Conservation (phyloP, 2,329 filamentous ascomycete species). For the Monosporascus sp. region DNA sequence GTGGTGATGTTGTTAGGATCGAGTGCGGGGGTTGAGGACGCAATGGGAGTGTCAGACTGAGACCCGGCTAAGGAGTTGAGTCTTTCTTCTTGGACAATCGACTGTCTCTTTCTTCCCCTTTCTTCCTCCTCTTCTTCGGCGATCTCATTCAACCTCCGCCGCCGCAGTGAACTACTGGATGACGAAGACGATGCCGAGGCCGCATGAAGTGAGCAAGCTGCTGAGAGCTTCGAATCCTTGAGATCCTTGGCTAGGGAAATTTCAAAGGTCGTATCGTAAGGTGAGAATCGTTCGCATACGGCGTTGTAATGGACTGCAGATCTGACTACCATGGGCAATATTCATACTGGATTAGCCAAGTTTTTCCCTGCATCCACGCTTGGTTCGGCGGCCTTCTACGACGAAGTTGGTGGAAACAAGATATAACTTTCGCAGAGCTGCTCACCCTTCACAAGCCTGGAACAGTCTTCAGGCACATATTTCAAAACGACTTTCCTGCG, state of each 20-base stretch:
- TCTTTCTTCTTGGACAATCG: slow-evolving; percentile 41
- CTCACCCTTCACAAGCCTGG: slow-evolving; percentile 85
- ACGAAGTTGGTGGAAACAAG: too few relatives aligned
- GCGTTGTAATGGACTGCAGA: slow-evolving; percentile 69
- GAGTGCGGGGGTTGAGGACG: slow-evolving; percentile 34
- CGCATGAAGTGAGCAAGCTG: slow-evolving; percentile 84
- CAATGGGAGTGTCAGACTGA: slow-evolving; percentile 13
- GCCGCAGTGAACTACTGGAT: slow-evolving; percentile 72
- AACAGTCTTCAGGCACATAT: slow-evolving; percentile 86
- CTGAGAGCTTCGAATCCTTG: slow-evolving; percentile 80
- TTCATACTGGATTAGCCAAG: slow-evolving; percentile 15
- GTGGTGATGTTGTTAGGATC: slow-evolving; percentile 47
- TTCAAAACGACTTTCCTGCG: slow-evolving; percentile 88
- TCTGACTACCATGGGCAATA: slow-evolving; percentile 55
- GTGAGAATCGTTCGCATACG: slow-evolving; percentile 68
- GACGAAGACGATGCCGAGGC: slow-evolving; percentile 82
- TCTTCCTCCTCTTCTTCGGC: slow-evolving; percentile 86
- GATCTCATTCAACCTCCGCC: slow-evolving; percentile 81
- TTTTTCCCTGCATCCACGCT: slow-evolving; percentile 58
- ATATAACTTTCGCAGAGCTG: slow-evolving; percentile 4
- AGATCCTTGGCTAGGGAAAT: slow-evolving; percentile 72
- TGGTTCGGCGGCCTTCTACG: slow-evolving; percentile 22
- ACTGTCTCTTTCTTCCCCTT: slow-evolving; percentile 54
- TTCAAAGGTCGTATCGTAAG: slow-evolving; percentile 79
- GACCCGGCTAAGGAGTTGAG: slow-evolving; percentile 22